These are phyloP conservation scores for Myxozyma vanderwaltii DNA, from an alignment of 805 yeast species.

Conservation along the genomic window DNA sequence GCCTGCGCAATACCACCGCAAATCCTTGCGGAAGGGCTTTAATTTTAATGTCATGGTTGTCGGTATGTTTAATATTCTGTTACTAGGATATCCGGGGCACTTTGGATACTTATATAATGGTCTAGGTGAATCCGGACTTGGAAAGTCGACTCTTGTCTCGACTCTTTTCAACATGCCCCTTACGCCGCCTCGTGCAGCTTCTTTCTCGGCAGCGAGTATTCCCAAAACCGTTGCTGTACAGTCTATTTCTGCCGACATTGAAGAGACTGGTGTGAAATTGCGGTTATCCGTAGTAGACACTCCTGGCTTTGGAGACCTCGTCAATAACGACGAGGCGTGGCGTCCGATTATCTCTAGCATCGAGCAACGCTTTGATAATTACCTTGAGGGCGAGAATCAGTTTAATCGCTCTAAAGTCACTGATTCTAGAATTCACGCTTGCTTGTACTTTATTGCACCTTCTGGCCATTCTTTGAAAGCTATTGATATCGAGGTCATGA, in stretches of 20 bases:
- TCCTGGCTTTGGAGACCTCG: constrained; percentile 91
- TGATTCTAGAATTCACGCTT: constrained; percentile 90
- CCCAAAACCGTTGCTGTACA: constrained; percentile 58
- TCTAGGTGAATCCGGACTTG: constrained; percentile 74
- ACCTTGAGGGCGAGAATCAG: constrained; percentile 85
- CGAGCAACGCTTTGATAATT: constrained; percentile 80
- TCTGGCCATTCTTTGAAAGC: constrained; percentile 92
- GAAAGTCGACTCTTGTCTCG: constrained; percentile 88
- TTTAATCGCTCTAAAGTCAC: constrained; percentile 67
- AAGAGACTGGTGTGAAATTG: constrained; percentile 90
- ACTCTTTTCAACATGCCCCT: constrained; percentile 78
- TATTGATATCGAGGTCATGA: constrained; percentile 85
- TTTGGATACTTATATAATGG: background rate
- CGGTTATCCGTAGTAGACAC: constrained; percentile 82
- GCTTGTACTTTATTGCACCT: constrained; percentile 92
- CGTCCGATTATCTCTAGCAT: constrained; percentile 89
- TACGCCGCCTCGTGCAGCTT: constrained; percentile 34
- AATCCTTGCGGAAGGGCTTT: constrained; percentile 87
- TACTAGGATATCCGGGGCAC: too few relatives aligned
- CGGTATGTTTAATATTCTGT: constrained; percentile 46
- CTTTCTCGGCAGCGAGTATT: constrained; percentile 32
- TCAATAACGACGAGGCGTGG: constrained; percentile 67
- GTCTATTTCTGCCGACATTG: constrained; percentile 69
- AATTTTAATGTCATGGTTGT: constrained; percentile 84
- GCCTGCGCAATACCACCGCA: constrained; percentile 98